phyloP scores from a whole-genome alignment of 129 eudicot genomes.

The Artemisia annua region DNA sequence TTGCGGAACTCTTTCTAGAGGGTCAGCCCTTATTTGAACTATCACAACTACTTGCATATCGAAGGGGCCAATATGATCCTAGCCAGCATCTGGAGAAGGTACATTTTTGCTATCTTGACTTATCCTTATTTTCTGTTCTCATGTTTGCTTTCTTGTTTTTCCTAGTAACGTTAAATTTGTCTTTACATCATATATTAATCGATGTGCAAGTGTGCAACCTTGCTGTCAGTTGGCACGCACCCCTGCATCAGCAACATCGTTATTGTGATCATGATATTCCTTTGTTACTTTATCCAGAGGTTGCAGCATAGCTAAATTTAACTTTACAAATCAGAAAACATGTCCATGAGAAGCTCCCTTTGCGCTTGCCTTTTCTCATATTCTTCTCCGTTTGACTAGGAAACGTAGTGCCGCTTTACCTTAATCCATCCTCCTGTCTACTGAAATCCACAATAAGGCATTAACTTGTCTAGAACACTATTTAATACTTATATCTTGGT shows the following conservation, averaged over 20 bases:
- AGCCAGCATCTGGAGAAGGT: slow-evolving; percentile 93
- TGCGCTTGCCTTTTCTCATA: too few relatives aligned
- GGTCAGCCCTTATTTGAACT: slow-evolving; percentile 97
- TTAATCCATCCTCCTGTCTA: too few relatives aligned
- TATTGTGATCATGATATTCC: not conserved
- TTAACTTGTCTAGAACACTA: too few relatives aligned
- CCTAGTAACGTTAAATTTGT: not conserved
- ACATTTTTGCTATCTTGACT: slow-evolving; percentile 15
- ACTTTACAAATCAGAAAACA: too few relatives aligned
- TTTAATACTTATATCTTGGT: too few relatives aligned
- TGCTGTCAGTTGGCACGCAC: too few relatives aligned
- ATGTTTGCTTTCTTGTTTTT: not conserved
- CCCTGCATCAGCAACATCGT: not conserved
- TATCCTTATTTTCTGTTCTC: not conserved
- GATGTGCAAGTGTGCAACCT: not conserved
- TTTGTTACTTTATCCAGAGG: not conserved
- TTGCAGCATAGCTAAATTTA: too few relatives aligned
- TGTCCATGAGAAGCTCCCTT: too few relatives aligned
- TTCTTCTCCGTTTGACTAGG: too few relatives aligned
- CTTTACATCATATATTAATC: not conserved
- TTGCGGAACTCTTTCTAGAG: slow-evolving; percentile 98
- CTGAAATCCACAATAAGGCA: too few relatives aligned
- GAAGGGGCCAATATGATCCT: slow-evolving; percentile 98
- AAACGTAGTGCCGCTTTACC: too few relatives aligned
- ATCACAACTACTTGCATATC: slow-evolving; percentile 92